Conservation (phyloP, 2,329 filamentous ascomycete genomes). For the Metarhizium anisopliae region DNA sequence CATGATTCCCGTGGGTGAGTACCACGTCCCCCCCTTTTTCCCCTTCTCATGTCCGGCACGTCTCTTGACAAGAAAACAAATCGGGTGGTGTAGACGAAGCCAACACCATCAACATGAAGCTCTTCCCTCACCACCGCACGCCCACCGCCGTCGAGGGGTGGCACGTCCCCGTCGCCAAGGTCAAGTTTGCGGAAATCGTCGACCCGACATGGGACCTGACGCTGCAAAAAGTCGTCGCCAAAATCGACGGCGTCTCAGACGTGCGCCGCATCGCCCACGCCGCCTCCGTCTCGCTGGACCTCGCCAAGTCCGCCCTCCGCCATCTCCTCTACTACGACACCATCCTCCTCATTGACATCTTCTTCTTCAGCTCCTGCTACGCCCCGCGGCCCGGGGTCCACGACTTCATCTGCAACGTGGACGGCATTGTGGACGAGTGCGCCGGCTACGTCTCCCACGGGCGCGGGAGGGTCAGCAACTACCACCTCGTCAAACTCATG, state of each 20-base stretch:
- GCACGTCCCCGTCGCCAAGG: constrained; percentile 79
- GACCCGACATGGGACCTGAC: constrained; percentile 67
- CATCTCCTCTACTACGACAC: constrained; percentile 93
- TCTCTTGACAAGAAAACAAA: not conserved
- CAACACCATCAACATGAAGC: constrained; percentile 92
- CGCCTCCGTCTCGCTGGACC: constrained; percentile 76
- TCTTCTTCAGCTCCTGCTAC: constrained; percentile 89
- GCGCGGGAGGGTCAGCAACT: constrained; percentile 41
- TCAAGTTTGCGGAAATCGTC: constrained; percentile 55
- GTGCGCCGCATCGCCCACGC: constrained; percentile 77
- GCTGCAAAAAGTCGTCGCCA: constrained; percentile 67
- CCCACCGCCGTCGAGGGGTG: constrained; percentile 74
- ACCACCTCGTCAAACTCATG: constrained; percentile 73
- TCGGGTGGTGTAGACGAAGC: constrained; percentile 58
- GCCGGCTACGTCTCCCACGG: constrained; percentile 64
- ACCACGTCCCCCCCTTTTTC: not conserved
- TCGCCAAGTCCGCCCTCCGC: constrained; percentile 77
- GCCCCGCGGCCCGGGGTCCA: constrained; percentile 70
- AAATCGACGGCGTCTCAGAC: constrained; percentile 86
- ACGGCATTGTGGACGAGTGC: constrained; percentile 77
- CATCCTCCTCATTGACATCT: constrained; percentile 83
- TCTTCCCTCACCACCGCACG: constrained; percentile 73
- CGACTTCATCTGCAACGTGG: constrained; percentile 66
- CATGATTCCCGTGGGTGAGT: constrained; percentile 89
- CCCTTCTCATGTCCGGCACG: not conserved